A percentile compares a stretch with the other conserved stretches of the same genome.
These are phyloP conservation scores for Arthroderma sp. DNA, from an alignment of 2,329 filamentous ascomycete species.

Conservation along the genomic window DNA sequence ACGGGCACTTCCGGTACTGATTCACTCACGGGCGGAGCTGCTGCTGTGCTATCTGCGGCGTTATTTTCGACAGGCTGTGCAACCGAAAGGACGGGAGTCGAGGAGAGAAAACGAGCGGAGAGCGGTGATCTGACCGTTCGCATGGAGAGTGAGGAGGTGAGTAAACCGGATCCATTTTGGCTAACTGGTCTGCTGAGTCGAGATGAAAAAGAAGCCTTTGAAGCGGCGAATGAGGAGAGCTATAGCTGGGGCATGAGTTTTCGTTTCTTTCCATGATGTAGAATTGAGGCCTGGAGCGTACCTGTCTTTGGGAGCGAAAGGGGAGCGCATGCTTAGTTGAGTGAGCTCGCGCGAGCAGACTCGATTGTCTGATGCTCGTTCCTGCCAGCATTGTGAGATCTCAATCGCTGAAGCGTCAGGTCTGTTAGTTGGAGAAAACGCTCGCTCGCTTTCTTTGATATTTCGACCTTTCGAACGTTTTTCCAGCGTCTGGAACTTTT, in stretches of 20 bases:
- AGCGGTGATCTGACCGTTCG: too few relatives aligned
- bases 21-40: too few relatives aligned
- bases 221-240: slow-evolving; percentile 10
- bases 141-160: too few relatives aligned
- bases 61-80: slow-evolving; percentile 23
- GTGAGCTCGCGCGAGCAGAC: slow-evolving; percentile 28
- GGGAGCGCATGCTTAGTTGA: slow-evolving; percentile 18
- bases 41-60: too few relatives aligned
- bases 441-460: too few relatives aligned
- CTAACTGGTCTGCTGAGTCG: neutral
- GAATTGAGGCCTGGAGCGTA: too few relatives aligned
- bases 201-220: too few relatives aligned
- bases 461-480: too few relatives aligned
- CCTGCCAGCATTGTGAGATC: slow-evolving; percentile 40
- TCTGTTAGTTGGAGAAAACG: too few relatives aligned
- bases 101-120: neutral
- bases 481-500: neutral
- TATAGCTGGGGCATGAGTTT: too few relatives aligned
- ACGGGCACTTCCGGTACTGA: slow-evolving; percentile 5
- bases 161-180: slow-evolving; percentile 1
- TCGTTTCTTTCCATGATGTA: too few relatives aligned
- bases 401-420: slow-evolving; percentile 8
- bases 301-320: slow-evolving; percentile 22
- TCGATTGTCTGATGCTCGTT: slow-evolving; percentile 38
- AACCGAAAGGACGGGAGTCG: slow-evolving; percentile 21